Evolutionary conservation across 345 rosid genomes (phyloP).

Genomic region (Syzygium oleosum): DNA sequence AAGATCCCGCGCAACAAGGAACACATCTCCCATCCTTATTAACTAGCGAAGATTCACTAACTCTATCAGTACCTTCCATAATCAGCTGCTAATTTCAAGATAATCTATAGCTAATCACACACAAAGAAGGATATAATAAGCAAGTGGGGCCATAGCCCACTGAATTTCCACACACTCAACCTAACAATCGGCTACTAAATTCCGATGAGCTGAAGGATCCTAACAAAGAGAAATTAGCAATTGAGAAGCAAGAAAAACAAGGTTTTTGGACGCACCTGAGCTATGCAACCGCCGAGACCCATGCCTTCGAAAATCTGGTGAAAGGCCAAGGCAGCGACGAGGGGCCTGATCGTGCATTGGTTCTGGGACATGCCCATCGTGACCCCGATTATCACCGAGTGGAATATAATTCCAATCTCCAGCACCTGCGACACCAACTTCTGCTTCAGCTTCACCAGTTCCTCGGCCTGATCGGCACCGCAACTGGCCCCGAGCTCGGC

Average conservation of each 20-base stretch:
- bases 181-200: neutral
- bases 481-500: conserved; percentile 29
- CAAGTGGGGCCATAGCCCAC: neutral
- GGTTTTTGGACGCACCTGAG: conserved; percentile 46
- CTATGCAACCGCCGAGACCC: conserved; percentile 99
- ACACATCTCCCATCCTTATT: neutral
- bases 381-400: conserved; percentile 86
- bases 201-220: neutral
- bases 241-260: neutral
- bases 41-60: neutral
- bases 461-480: conserved; percentile 28
- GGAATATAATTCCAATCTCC: conserved; percentile 94
- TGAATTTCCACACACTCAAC: neutral
- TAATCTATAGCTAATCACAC: neutral
- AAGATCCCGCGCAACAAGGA: neutral
- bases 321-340: conserved; percentile 80
- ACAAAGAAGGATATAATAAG: neutral
- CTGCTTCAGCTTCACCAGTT: conserved; percentile 56
- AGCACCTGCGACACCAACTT: conserved; percentile 79
- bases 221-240: neutral
- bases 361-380: conserved; percentile 98
- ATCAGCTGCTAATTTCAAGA: neutral
- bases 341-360: conserved; percentile 81
- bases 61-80: neutral
- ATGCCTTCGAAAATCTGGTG: conserved; percentile 95